Evolutionary conservation across 352 stramenopile species (phyloP).

Genomic region (Phytopythium montanum): DNA sequence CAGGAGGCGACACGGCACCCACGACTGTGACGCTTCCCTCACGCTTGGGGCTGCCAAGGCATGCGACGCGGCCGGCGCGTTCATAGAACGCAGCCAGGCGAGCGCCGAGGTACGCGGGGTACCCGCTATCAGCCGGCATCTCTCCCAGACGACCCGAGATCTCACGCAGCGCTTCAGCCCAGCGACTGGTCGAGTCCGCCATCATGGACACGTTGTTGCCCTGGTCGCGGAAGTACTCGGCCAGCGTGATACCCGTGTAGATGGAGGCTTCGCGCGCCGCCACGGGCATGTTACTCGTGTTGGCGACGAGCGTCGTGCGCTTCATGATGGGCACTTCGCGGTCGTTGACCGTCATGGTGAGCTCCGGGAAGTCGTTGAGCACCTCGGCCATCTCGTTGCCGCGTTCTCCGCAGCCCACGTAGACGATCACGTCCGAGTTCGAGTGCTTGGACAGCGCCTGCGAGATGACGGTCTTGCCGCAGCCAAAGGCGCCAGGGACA

Average conservation of each 20-base stretch:
- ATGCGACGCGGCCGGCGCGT: constrained; percentile 96
- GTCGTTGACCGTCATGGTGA: constrained; percentile 98
- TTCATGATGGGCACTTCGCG: constrained; percentile 99
- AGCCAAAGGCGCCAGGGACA: constrained; percentile 98
- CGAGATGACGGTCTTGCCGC: constrained; percentile 99
- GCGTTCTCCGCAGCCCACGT: constrained; percentile 98
- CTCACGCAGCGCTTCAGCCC: constrained; percentile 99
- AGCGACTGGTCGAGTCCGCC: constrained; percentile 99
- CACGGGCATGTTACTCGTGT: constrained; percentile 99
- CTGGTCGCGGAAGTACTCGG: constrained; percentile 99
- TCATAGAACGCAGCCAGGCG: constrained; percentile 99
- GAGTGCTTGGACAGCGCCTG: constrained; percentile 99
- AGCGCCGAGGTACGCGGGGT: constrained; percentile 97
- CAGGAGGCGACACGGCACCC: constrained; percentile 97
- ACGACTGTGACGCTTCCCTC: constrained; percentile 99
- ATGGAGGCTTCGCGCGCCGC: constrained; percentile 99
- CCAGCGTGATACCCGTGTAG: constrained; percentile 99
- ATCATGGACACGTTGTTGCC: constrained; percentile 99
- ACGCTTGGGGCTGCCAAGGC: constrained; percentile 95
- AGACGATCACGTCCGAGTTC: constrained; percentile 99
- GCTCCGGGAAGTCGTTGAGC: constrained; percentile 98
- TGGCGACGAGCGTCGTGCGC: constrained; percentile 98
- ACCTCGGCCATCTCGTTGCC: constrained; percentile 99
- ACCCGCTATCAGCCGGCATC: constrained; percentile 98
- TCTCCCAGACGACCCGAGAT: constrained; percentile 99